Conservation (phyloP, 2,329 filamentous ascomycete species). For the Fusarium humuli region DNA sequence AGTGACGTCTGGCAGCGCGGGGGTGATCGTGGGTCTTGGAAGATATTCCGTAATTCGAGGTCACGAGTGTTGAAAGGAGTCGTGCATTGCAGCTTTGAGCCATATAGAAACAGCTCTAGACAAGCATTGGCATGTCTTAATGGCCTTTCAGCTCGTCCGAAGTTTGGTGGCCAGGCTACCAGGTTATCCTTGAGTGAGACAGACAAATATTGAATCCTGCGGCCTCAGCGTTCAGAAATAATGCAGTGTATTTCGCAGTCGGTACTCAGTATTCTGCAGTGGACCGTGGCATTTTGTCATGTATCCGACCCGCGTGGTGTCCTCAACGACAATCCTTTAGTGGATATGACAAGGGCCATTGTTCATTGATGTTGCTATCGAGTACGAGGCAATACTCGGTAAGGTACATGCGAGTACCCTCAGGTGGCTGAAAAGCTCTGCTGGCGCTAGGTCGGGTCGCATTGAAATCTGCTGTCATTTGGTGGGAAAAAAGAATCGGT, state of each 20-base stretch:
- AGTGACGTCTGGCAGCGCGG: conserved; percentile 44
- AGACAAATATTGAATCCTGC: conserved; percentile 7
- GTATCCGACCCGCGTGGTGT: conserved; percentile 14
- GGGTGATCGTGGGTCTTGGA: conserved; percentile 22
- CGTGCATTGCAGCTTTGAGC: conserved; percentile 15
- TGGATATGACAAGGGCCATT: conserved; percentile 11
- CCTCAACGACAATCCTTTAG: conserved; percentile 1
- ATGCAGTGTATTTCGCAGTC: conserved; percentile 21
- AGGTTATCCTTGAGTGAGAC: conserved; percentile 13
- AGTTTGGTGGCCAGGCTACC: not conserved
- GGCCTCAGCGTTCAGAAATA: conserved; percentile 1
- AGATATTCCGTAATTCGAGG: conserved; percentile 25
- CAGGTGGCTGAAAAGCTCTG: conserved; percentile 36
- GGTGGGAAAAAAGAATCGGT: conserved; percentile 38
- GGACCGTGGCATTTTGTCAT: conserved; percentile 12
- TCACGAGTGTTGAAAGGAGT: conserved; percentile 36
- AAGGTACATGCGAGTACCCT: conserved; percentile 1
- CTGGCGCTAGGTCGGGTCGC: conserved; percentile 16
- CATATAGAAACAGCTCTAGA: conserved; percentile 12
- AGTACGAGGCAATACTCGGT: conserved; percentile 1
- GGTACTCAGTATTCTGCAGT: conserved; percentile 17
- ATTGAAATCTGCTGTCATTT: conserved; percentile 20
- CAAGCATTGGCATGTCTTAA: conserved; percentile 22
- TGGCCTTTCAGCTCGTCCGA: not conserved
- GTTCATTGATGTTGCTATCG: not conserved